phyloP scores from a whole-genome alignment of 2,329 filamentous ascomycete species.

The Exophiala dermatitidis region DNA sequence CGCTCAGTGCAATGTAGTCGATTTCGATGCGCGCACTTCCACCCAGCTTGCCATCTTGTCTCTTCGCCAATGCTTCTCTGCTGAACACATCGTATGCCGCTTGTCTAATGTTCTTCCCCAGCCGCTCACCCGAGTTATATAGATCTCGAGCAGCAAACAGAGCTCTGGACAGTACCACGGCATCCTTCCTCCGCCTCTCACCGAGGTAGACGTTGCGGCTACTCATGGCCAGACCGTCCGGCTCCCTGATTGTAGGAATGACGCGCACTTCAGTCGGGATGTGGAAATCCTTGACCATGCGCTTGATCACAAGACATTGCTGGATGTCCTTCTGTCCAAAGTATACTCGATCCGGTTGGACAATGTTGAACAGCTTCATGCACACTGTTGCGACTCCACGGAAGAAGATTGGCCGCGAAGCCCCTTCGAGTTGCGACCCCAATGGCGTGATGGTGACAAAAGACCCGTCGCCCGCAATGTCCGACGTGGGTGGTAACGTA shows the following conservation, averaged over 20 bases:
- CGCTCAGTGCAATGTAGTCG: constrained; percentile 86
- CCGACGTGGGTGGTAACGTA: constrained; percentile 63
- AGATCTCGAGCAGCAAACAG: constrained; percentile 62
- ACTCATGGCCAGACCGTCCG: constrained; percentile 80
- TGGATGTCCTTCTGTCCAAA: constrained; percentile 98
- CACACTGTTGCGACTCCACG: constrained; percentile 92
- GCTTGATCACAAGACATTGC: constrained; percentile 82
- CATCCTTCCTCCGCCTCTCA: constrained; percentile 60
- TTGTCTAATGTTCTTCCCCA: constrained; percentile 61
- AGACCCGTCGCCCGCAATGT: constrained; percentile 68
- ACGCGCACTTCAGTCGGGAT: constrained; percentile 68
- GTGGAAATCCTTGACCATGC: constrained; percentile 82
- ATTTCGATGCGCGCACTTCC: constrained; percentile 57
- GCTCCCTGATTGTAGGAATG: constrained; percentile 65
- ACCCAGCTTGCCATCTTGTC: constrained; percentile 19
- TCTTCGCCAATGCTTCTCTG: constrained; percentile 31
- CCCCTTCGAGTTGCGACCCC: constrained; percentile 72
- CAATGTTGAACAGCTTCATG: constrained; percentile 86
- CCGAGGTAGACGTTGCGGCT: constrained; percentile 93
- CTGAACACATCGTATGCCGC: constrained; percentile 59
- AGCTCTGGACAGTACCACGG: constrained; percentile 63
- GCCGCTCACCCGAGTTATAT: constrained; percentile 51
- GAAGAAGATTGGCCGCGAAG: constrained; percentile 86
- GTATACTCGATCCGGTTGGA: constrained; percentile 70
- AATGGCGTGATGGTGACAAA: constrained; percentile 90